Evolutionary conservation across 2,329 filamentous ascomycete species (phyloP), one percentile per base, ranked within the genome.

Genomic region (Colletotrichum sp.): DNA sequence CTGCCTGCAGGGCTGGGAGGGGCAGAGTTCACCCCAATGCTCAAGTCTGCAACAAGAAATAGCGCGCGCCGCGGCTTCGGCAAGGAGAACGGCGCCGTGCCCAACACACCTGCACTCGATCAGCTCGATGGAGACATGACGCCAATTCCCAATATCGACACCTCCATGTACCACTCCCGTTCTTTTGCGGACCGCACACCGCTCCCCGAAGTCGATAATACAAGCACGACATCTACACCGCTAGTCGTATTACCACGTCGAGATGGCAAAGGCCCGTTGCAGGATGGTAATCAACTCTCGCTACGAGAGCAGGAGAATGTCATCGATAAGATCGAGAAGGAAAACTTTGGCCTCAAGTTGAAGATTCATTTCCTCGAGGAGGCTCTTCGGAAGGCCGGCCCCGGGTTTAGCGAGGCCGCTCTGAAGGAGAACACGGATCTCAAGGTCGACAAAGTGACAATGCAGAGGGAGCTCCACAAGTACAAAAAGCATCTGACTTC

Each of bases 311-410:
- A 99, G 84, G 97, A 99, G 85, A 96, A 95, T 79, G 94, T 97
- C 79, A 96, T 99, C 80, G 95, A 98, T 86, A 95, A 95, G 82
- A 96, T 99, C 80, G 96, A 98, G 82, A 99, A 99, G 87, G 97
- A 99, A 82, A 99, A 99, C 82, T 99, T 99, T 82, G 95, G 95
- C 28, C 89, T 99, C 70, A 99, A 99, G 85, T 90, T 99, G 80
- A 98, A 98, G 85, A 98, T 99, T 69, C 96, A 99, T 84, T 99
- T 98, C 83, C 90, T 99, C 72, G 96, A 99, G 83, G 95, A 99
- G 80, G 95, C 95, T 16, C 86, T 99, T 66, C 92, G 93, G 69
- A 98, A 98, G 83, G 92, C 94, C 71, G 96, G 96, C 1, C 96
- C 95, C 9, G 95, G 96, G 71, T 97, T 96, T 87, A 98, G 96